A percentile compares a stretch with the other conserved stretches of the same genome.
phyloP scores from a whole-genome alignment of 768 basidiomycete species.

The Leccinum subtestaceum region DNA sequence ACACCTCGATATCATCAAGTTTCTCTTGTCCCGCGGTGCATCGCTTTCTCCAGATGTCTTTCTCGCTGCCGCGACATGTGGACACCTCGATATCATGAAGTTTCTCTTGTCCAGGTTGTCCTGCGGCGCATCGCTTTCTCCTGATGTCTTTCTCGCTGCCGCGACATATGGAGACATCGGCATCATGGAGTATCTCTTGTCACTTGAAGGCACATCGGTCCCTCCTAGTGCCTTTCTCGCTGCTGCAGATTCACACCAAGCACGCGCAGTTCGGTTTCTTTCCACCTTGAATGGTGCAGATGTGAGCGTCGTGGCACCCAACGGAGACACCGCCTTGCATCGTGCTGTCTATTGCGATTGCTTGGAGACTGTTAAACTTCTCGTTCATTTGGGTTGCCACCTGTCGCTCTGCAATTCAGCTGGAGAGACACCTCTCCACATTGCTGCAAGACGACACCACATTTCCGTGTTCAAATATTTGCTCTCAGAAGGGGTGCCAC shows the following conservation, averaged over 20 bases:
- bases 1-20: neutral
- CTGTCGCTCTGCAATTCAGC: neutral
- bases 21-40: neutral
- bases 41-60: neutral
- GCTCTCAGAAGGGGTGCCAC: neutral
- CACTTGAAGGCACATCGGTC: neutral
- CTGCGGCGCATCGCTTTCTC: neutral
- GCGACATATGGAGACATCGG: neutral
- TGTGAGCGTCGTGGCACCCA: neutral
- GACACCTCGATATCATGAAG: neutral
- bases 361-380: neutral
- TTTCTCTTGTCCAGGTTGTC: neutral
- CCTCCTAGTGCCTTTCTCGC: neutral
- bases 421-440: neutral
- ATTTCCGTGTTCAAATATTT: neutral
- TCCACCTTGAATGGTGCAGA: neutral
- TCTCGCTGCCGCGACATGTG: neutral
- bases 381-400: neutral
- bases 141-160: neutral
- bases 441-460: neutral
- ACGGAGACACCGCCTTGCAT: neutral
- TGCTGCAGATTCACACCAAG: neutral
- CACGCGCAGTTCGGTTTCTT: neutral
- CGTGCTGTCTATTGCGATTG: neutral
- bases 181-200: neutral